A percentile compares a stretch with the other conserved stretches of the same genome.
Conservation (phyloP, 2,329 filamentous ascomycete species). For the Ascochyta rabiei region DNA sequence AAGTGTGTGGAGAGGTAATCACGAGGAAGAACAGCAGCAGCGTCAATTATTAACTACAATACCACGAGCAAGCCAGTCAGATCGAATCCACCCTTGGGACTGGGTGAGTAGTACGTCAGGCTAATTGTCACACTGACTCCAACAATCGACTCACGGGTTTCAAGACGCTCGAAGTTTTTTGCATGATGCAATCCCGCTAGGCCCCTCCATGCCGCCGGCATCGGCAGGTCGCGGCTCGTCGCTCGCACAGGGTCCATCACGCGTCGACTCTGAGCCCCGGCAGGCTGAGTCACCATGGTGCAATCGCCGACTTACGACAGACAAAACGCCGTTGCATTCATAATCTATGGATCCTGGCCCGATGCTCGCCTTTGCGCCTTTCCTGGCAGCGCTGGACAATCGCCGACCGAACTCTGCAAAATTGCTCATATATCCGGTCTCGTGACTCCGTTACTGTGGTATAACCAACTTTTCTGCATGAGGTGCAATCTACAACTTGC, state of each 20-base stretch:
- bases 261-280: not conserved
- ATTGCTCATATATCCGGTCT: constrained; percentile 16
- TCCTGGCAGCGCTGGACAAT: constrained; percentile 5
- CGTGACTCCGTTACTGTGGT: constrained; percentile 23
- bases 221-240: constrained; percentile 13
- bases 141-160: constrained; percentile 11
- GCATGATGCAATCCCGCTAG: constrained; percentile 44
- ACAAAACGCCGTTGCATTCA: constrained; percentile 17
- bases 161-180: constrained; percentile 35
- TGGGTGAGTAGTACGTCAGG: constrained; percentile 15
- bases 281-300: not conserved
- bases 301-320: constrained; percentile 13
- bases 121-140: constrained; percentile 16
- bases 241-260: not conserved
- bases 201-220: constrained; percentile 17
- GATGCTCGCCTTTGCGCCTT: constrained; percentile 15
- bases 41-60: constrained; percentile 23
- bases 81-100: constrained; percentile 21
- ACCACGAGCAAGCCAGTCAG: constrained; percentile 22
- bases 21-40: constrained; percentile 22
- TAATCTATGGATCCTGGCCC: constrained; percentile 20
- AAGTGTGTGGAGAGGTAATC: constrained; percentile 7
- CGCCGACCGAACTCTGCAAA: constrained; percentile 14
- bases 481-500: constrained; percentile 40
- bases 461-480: constrained; percentile 23